Conservation (phyloP, 768 basidiomycete genomes). For the Leccinellum rugosiceps region DNA sequence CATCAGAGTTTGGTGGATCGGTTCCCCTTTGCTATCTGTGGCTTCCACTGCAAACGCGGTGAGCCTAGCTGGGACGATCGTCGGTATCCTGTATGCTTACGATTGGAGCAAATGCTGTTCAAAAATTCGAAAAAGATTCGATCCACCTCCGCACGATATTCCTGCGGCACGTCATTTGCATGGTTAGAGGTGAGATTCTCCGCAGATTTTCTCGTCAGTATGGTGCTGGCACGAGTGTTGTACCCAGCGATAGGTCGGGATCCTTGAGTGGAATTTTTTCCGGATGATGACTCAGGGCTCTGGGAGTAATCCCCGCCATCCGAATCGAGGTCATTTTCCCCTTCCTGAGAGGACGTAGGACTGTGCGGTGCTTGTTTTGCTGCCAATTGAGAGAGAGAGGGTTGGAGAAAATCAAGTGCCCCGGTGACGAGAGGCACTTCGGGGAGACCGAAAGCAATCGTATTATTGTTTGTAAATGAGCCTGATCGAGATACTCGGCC, state of each 20-base stretch:
- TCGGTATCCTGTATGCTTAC: slow-evolving; percentile 46
- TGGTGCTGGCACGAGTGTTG: slow-evolving; percentile 9
- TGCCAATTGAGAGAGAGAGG: too few species aligned
- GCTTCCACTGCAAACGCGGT: slow-evolving; percentile 68
- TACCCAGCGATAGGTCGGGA: slow-evolving; percentile 20
- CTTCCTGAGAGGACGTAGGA: slow-evolving; percentile 44
- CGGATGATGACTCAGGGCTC: slow-evolving; percentile 31
- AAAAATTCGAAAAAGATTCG: slow-evolving; percentile 89
- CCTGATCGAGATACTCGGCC: slow-evolving; percentile 59
- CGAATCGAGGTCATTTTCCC: slow-evolving; percentile 48
- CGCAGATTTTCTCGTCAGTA: slow-evolving; percentile 18
- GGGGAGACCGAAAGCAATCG: slow-evolving; percentile 38
- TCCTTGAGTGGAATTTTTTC: slow-evolving; percentile 19
- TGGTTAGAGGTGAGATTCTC: slow-evolving; percentile 34
- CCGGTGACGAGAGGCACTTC: slow-evolving; percentile 24
- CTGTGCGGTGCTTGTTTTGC: slow-evolving; percentile 18
- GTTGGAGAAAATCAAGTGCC: slow-evolving; percentile 32
- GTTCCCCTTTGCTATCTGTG: slow-evolving; percentile 91
- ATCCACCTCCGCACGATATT: slow-evolving; percentile 81
- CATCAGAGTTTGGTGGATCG: slow-evolving; percentile 98
- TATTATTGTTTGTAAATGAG: slow-evolving; percentile 47
- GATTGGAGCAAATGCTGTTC: slow-evolving; percentile 83
- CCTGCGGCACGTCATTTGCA: slow-evolving; percentile 69
- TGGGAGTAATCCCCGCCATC: slow-evolving; percentile 36
- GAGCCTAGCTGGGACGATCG: slow-evolving; percentile 8